Evolutionary conservation across 495 filamentous ascomycete species (phyloP), one percentile per base, ranked within the genome.

Genomic region (Penicillium pancosmium): DNA sequence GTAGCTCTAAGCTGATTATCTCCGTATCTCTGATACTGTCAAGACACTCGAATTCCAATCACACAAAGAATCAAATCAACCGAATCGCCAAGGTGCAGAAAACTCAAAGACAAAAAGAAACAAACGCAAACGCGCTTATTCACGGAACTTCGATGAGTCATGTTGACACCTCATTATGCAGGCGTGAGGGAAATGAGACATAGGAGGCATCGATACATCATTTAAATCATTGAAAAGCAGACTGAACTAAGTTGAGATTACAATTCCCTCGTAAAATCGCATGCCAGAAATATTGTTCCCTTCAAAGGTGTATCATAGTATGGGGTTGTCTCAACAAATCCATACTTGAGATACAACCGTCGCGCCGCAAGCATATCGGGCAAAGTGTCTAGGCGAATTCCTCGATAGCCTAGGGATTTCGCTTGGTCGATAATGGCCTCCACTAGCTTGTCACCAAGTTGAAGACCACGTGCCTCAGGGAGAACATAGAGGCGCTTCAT

Each of bases 301-400:
- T 77, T 60, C 27, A 86, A 41, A 9, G 84, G 85, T 18, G 78
- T 86, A 6, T 82, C 74, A 70, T 88, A 86, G 59, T 87, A 88
- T 9, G 73, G 57, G 50, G 71, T 71, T n/a, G 78, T 77, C 56
- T 80, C 73, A 64, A 69, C 68, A 68, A 88, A 88, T 19, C 84
- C 84, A 54, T 78, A 57, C 25, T 57, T 62, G 50, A 62, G 62
- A 73, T 88, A 87, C 55, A 86, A 58, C 35, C 51, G 55, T 52
- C 76, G 74, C 23, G 84, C 84, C 5, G 72, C 68, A n/a, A 50
- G 57, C 84, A 87, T 88, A 12, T 47, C 68, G n/a, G 75, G 72
- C 50, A 87, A 68, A 7, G 84, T 85, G 69, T 87, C 85, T 21
- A 87, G 71, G 47, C 77, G 73, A 60, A 86, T 81, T 50, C 80